Conservation (phyloP, 2,329 filamentous ascomycete genomes). For the Hypoxylon sp. region DNA sequence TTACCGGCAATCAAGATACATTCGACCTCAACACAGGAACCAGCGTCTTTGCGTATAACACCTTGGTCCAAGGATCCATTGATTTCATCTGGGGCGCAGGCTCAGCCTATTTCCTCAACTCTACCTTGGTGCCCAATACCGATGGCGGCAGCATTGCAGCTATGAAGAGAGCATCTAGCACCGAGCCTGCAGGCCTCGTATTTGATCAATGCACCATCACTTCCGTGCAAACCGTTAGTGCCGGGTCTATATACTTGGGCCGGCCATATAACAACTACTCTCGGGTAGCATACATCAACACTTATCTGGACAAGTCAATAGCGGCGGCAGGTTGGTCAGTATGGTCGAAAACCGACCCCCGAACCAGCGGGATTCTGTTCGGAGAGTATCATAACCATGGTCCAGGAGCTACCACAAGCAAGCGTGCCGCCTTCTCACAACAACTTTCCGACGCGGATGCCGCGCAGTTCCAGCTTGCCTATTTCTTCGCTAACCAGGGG, state of each 20-base stretch:
- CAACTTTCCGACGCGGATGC: constrained; percentile 33
- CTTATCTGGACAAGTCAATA: constrained; percentile 31
- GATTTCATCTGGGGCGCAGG: constrained; percentile 38
- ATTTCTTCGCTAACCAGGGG: constrained; percentile 31
- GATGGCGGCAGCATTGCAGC: constrained; percentile 21
- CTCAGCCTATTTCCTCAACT: constrained; percentile 29
- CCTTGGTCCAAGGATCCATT: constrained; percentile 27
- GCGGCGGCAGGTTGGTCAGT: constrained; percentile 29
- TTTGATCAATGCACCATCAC: constrained; percentile 32
- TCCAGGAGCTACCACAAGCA: constrained; percentile 19
- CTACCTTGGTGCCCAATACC: constrained; percentile 26
- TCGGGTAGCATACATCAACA: constrained; percentile 31
- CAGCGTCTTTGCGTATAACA: constrained; percentile 34
- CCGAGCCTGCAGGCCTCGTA: constrained; percentile 9
- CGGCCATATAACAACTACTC: constrained; percentile 36
- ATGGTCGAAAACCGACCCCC: constrained; percentile 30
- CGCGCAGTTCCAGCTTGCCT: constrained; percentile 24
- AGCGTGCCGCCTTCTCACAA: constrained; percentile 26
- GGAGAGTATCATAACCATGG: constrained; percentile 37
- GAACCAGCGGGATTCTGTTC: constrained; percentile 16
- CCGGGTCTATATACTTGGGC: constrained; percentile 29
- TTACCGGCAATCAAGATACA: constrained; percentile 37
- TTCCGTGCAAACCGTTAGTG: constrained; percentile 4
- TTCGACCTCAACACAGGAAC: constrained; percentile 27
- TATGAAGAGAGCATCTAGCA: constrained; percentile 28